Evolutionary conservation across 768 basidiomycete genomes (phyloP), one percentile per base, ranked within the genome.

Genomic region (Agaricus blazei): DNA sequence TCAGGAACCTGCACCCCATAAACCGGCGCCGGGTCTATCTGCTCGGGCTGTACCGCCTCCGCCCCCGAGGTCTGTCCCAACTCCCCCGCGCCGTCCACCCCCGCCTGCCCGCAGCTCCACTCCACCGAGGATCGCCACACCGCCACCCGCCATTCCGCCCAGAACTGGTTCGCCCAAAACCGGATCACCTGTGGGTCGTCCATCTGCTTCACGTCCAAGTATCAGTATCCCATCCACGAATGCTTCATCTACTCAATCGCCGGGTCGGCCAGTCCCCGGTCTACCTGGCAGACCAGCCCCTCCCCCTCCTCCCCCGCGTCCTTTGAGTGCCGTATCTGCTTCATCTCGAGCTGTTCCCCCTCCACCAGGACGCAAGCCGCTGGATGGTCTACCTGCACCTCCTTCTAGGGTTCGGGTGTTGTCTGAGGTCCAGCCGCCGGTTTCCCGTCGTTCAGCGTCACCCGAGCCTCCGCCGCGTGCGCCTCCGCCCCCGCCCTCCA

Each of bases 341-440:
- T 60, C 66, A 2, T 54, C 64, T 44, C 66, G 72, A 50, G 65
- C 69, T 8, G 75, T 73, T 0, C 77, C 79, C 0, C 72, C 70
- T n/a, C 77, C 76, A 9, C 74, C 78, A 31, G 66, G 23, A 48
- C 57, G 51, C 31, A 44, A 61, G 44, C 63, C 61, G n/a, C 31
- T 27, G 5, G 58, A 58, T 54, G 63, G 62, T 9, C 59, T 65
- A 8, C 63, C 57, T 44, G 46, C 63, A 24, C 58, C 63, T 7
- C 62, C 64, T 27, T 38, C 52, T 31, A 60, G 64, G 12, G 60
- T 62, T 31, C 49, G 59, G 46, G 61, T 51, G 23, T 49, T 64
- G 14, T 59, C 58, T 15, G 61, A 60, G 48, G 29, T 15, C 34
- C 50, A 3, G n/a, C 23, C 57, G 5, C 40, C 31, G 4, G 52